Evolutionary conservation across 352 stramenopile genomes (phyloP).

Genomic region (Thraustochytrium striatum): DNA sequence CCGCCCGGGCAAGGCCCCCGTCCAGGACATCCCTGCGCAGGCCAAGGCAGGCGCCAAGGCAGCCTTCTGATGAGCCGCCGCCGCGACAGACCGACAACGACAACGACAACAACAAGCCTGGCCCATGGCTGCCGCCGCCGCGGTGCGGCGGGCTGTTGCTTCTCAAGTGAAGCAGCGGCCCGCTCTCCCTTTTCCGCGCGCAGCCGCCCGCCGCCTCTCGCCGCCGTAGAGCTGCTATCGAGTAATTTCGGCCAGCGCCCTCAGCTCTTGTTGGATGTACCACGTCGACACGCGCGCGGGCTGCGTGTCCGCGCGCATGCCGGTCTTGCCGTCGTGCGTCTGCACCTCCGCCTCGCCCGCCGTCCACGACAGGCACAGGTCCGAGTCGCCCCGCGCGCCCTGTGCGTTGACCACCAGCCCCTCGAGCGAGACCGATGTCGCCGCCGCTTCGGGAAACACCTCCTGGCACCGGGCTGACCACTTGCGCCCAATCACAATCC

Average conservation of each 20-base stretch:
- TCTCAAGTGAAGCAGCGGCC: too few species aligned
- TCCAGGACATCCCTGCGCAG: constrained; percentile 34
- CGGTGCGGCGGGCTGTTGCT: too few species aligned
- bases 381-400: constrained; percentile 1
- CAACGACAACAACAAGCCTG: too few species aligned
- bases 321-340: constrained; percentile 20
- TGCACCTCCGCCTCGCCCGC: neutral
- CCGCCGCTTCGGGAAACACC: neutral
- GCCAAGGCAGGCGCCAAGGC: constrained; percentile 41
- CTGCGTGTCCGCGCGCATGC: neutral
- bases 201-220: too few species aligned
- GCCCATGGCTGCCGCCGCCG: too few species aligned
- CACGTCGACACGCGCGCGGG: neutral
- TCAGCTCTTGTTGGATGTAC: too few species aligned
- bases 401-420: neutral
- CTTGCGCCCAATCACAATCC: neutral
- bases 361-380: constrained; percentile 6
- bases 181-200: too few species aligned
- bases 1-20: constrained; percentile 66
- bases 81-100: too few species aligned
- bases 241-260: too few species aligned
- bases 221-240: too few species aligned
- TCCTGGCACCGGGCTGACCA: constrained; percentile 14
- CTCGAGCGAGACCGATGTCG: neutral
- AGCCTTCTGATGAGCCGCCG: constrained; percentile 26